Base-by-base conservation (phyloP, 1,139 yeast species). In the Candida dubliniensis region DNA sequence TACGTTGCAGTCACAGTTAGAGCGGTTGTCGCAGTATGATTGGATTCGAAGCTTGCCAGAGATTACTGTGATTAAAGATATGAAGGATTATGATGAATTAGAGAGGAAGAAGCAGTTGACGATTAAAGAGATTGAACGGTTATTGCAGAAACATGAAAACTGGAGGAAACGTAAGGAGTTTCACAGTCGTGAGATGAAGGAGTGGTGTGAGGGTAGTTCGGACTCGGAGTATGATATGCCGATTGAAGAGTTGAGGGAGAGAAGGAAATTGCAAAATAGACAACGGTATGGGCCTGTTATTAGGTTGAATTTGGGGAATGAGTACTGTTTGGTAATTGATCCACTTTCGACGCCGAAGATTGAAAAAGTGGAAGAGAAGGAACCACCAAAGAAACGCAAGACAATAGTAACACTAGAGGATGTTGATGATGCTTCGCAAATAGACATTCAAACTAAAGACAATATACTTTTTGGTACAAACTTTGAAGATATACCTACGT, bases 41-140 rank as follows among this genome's bases (percentile, higher is more conserved):
- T 86, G 95, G 95, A 55, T 60, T 2, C 63, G 67, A 23, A 66
- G 71, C 15, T 66, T 87, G 4, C 76, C 79, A 1, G 60, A 64
- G 3, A 74, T 84, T 32, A 82, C 89, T 0, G 65, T 67, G n/a
- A 67, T 86, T 13, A 66, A 72, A 9, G 72, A 85, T 56, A 52
- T 65, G 0, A 59, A 59, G 23, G 77, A 82, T 55, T 54, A 48
- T 3, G 61, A 61, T 2, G 95, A 86, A 52, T 56, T 84, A 53
- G 63, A 60, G 18, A 45, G 49, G 14, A 86, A 86, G 56, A 67
- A 78, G 32, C 60, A 61, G 4, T 63, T 79, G 48, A 82, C 91
- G 0, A 61, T 79, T 2, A 57, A 57, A 8, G 84, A 81, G 46
- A 74, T 86, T 23, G 63, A 68, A 11, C 55, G 63, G 18, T 64